These are phyloP conservation scores for Talaromyces proteolyticus DNA, from an alignment of 495 filamentous ascomycete genomes.

Conservation along the genomic window DNA sequence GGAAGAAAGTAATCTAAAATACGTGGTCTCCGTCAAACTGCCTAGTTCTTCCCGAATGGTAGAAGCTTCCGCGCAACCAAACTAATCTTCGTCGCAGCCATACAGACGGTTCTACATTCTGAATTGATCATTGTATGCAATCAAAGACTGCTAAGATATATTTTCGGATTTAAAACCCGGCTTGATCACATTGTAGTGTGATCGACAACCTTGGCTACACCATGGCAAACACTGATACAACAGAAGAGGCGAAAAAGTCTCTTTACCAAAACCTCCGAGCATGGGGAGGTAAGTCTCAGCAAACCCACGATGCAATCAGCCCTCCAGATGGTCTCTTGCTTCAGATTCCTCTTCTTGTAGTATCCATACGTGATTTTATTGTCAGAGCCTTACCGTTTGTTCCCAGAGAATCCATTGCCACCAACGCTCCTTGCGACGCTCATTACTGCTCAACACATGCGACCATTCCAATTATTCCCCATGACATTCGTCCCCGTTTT, in stretches of 20 bases:
- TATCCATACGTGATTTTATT: not conserved
- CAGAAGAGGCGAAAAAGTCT: constrained; percentile 41
- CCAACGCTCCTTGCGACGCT: constrained; percentile 74
- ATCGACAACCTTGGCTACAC: not conserved
- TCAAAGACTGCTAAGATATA: no score
- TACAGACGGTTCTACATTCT: no score
- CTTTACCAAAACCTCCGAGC: constrained; percentile 46
- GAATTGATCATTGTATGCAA: no score
- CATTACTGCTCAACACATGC: constrained; percentile 68
- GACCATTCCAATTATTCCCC: constrained; percentile 68
- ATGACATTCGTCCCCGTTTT: constrained; percentile 79
- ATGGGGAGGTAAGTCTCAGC: constrained; percentile 64
- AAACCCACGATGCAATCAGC: constrained; percentile 6
- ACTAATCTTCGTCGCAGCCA: not conserved
- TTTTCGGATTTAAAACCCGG: no score
- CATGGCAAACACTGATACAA: constrained; percentile 2
- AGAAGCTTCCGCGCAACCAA: not conserved
- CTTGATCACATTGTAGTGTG: not conserved
- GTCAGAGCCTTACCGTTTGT: not conserved
- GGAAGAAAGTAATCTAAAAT: not conserved
- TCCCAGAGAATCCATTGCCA: constrained; percentile 71
- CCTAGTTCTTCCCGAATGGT: constrained; percentile 1
- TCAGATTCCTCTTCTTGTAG: not conserved
- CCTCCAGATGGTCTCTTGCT: not conserved
- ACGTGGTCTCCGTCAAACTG: constrained; percentile 3